These are phyloP conservation scores for Candida fluviatilis DNA, from an alignment of 805 yeast species.

Conservation along the genomic window DNA sequence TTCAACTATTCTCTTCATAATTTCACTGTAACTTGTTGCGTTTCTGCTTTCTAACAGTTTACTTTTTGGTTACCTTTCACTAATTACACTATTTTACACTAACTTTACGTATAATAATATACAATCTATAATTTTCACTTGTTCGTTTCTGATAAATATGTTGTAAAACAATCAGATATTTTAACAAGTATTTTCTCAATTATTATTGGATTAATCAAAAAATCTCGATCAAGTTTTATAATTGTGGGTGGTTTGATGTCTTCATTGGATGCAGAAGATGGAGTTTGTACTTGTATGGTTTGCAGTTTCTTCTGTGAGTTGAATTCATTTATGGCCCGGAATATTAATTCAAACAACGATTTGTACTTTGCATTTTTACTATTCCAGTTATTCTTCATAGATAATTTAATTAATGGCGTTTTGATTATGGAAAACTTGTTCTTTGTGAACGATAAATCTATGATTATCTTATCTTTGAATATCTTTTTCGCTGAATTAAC, in stretches of 20 bases:
- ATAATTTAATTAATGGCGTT: constrained; percentile 21
- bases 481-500: constrained; percentile 28
- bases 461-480: constrained; percentile 27
- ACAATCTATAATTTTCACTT: constrained; percentile 1
- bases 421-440: constrained; percentile 26
- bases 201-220: constrained; percentile 22
- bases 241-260: constrained; percentile 10
- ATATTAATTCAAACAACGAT: constrained; percentile 33
- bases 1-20: no score
- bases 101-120: not conserved
- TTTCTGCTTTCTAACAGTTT: no score
- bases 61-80: no score
- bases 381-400: constrained; percentile 35
- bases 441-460: constrained; percentile 22
- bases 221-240: constrained; percentile 37
- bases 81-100: no score
- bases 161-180: constrained; percentile 25
- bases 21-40: no score
- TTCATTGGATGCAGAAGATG: constrained; percentile 2
- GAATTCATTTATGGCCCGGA: constrained; percentile 20
- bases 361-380: constrained; percentile 34
- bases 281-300: constrained; percentile 6
- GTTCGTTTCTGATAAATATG: constrained; percentile 9
- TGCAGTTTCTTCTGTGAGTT: constrained; percentile 10
- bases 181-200: constrained; percentile 27